Evolutionary conservation across 148 eudicot species (phyloP).

Genomic region (Suaeda aralocaspica): DNA sequence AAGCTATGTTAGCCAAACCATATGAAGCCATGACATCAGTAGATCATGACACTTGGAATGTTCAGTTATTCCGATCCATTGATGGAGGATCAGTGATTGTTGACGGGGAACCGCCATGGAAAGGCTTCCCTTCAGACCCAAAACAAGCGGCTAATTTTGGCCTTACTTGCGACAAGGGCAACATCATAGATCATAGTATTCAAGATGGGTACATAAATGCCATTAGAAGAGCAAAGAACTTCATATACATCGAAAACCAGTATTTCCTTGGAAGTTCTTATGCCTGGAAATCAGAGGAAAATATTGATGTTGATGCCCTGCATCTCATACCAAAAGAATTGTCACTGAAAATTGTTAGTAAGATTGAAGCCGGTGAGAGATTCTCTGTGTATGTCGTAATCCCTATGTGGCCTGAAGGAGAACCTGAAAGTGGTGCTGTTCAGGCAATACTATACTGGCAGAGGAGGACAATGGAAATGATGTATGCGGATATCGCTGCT

Average conservation of each 20-base stretch:
- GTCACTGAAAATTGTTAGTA: constrained; percentile 65
- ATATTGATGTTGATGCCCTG: constrained; percentile 66
- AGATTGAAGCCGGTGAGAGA: constrained; percentile 62
- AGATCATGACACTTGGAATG: constrained; percentile 63
- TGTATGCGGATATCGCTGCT: constrained; percentile 60
- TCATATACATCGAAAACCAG: constrained; percentile 85
- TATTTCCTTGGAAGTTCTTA: constrained; percentile 81
- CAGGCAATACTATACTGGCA: constrained; percentile 85
- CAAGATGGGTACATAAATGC: constrained; percentile 82
- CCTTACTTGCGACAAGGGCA: constrained; percentile 53
- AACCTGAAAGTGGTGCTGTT: constrained; percentile 70
- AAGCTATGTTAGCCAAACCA: constrained; percentile 33
- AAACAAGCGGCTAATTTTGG: constrained; percentile 39
- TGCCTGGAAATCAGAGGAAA: constrained; percentile 48
- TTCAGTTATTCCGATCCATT: constrained; percentile 79
- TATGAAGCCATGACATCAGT: constrained; percentile 21
- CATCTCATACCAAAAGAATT: constrained; percentile 78
- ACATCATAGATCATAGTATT: constrained; percentile 61
- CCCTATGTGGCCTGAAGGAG: constrained; percentile 97
- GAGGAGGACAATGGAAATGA: constrained; percentile 81
- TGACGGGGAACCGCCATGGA: not conserved
- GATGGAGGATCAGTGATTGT: constrained; percentile 63
- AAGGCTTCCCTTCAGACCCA: constrained; percentile 39
- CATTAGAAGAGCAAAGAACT: constrained; percentile 64
- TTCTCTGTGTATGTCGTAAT: constrained; percentile 70